These are phyloP conservation scores for Arthrobotrys sinensis DNA, from an alignment of 2,329 filamentous ascomycete species.

Conservation along the genomic window DNA sequence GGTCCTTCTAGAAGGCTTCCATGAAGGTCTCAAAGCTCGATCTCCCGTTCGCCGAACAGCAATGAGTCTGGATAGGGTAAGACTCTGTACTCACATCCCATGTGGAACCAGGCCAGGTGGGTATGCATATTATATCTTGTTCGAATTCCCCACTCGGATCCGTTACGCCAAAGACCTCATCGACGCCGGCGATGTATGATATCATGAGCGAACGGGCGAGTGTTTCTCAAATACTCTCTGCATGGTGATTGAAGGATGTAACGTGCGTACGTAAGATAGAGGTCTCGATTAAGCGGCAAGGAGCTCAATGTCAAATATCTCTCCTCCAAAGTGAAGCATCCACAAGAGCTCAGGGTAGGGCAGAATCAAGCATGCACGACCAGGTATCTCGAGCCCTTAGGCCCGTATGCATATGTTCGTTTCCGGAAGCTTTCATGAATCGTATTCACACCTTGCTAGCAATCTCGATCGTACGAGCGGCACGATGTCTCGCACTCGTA, in stretches of 20 bases:
- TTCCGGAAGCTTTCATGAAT: slow-evolving; percentile 21
- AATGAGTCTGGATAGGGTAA: background rate
- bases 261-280: slow-evolving; percentile 38
- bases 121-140: background rate
- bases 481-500: slow-evolving; percentile 38
- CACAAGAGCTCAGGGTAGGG: slow-evolving; percentile 34
- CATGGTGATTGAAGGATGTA: slow-evolving; percentile 36
- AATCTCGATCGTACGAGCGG: slow-evolving; percentile 47
- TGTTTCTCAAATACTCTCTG: slow-evolving; percentile 14
- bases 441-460: background rate
- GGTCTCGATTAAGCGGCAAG: slow-evolving; percentile 6
- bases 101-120: background rate
- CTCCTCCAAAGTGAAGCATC: slow-evolving; percentile 6
- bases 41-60: slow-evolving; percentile 34
- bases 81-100: slow-evolving; percentile 8
- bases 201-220: background rate
- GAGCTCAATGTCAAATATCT: slow-evolving; percentile 16
- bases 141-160: background rate
- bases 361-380: slow-evolving; percentile 6
- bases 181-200: slow-evolving; percentile 14
- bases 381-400: slow-evolving; percentile 12
- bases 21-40: slow-evolving; percentile 25
- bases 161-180: background rate
- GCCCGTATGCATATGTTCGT: background rate
- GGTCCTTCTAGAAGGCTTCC: slow-evolving; percentile 57